Percentiles rank a stretch among this genome's conserved stretches.
Evolutionary conservation across 768 basidiomycete species (phyloP).

Genomic region (Punctularia strigosozonata): DNA sequence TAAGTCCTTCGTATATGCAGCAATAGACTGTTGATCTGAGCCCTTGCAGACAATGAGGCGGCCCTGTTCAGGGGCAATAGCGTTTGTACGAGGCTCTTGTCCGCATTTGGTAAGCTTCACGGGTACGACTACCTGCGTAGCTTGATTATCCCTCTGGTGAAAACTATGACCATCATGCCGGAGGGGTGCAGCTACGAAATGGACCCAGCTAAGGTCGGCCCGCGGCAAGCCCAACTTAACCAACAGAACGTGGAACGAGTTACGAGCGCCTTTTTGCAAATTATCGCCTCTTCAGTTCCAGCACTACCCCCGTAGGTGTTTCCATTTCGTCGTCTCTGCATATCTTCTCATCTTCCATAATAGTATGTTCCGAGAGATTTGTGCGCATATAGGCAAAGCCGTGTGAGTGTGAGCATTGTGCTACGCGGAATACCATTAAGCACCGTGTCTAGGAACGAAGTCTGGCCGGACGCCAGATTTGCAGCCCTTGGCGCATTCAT

Average conservation of each 20-base stretch:
- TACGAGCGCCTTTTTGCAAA: constrained; percentile 62
- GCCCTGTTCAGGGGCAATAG: constrained; percentile 84
- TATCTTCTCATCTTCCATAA: constrained; percentile 8
- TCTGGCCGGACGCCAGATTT: constrained; percentile 74
- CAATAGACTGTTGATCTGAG: not conserved
- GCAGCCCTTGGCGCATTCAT: constrained; percentile 84
- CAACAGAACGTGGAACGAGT: constrained; percentile 60
- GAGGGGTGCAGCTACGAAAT: constrained; percentile 67
- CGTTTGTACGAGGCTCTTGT: constrained; percentile 77
- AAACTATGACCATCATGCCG: constrained; percentile 62
- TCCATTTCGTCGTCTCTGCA: constrained; percentile 3
- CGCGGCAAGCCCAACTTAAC: constrained; percentile 57
- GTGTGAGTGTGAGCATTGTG: constrained; percentile 42
- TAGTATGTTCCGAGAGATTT: constrained; percentile 83
- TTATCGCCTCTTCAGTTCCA: constrained; percentile 60
- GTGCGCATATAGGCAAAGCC: constrained; percentile 63
- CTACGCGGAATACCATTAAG: not conserved
- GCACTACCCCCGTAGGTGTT: constrained; percentile 60
- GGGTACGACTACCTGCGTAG: constrained; percentile 86
- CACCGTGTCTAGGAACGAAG: constrained; percentile 45
- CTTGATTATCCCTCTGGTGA: constrained; percentile 66
- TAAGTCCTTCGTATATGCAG: constrained; percentile 17
- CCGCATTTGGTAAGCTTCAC: constrained; percentile 78
- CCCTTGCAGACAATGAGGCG: constrained; percentile 54
- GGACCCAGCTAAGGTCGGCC: constrained; percentile 49